Evolutionary conservation across 331 rosid species (phyloP), one percentile per base, ranked within the genome.

Genomic region (Ulmus americana): DNA sequence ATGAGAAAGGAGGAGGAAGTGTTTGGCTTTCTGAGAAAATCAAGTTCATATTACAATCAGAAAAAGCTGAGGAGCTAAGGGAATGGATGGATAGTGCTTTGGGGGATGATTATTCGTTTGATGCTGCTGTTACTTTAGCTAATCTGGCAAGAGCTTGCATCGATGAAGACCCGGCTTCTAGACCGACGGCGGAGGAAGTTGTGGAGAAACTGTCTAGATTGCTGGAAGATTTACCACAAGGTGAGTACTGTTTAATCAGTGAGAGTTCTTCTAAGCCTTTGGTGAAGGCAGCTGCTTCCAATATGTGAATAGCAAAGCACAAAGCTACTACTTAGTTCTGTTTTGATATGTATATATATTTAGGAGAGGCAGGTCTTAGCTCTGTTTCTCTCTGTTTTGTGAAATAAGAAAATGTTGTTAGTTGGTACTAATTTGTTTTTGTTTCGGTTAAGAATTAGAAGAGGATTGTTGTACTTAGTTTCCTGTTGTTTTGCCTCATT

Each of bases 61-160:
- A 81, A 8, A 75, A 76, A 79, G 83, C 68, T 38, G 85, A 73
- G 62, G 90, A 85, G 47, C 74, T 87, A 9, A 83, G 85, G 64
- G 95, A 71, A 20, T 87, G 97, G 98, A 87, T 94, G 77, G 98
- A 92, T 71, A 76, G 78, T 58, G 88, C 95, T 49, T 64, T 92
- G 72, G 95, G 97, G 5, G 95, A 82, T 12, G 77, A 63, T 20
- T 92, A 85, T 48, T 83, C 95, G 20, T 75, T 92, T 6, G 91
- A 89, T 49, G 95, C 73, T 45, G 97, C 95, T 38, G 51, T 87
- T 46, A 60, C 75, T 15, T 45, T 89, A 50, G 91, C 83, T 1
- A 84, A 81, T 10, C 82, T 89, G 59, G 98, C 97, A 0, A 74
- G 88, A 69, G 95, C 83, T 70, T 92, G 98, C 54, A 81, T 82